Evolutionary conservation across 1,139 yeast genomes (phyloP).

Genomic region (Saccharomycopsis hybrid): DNA sequence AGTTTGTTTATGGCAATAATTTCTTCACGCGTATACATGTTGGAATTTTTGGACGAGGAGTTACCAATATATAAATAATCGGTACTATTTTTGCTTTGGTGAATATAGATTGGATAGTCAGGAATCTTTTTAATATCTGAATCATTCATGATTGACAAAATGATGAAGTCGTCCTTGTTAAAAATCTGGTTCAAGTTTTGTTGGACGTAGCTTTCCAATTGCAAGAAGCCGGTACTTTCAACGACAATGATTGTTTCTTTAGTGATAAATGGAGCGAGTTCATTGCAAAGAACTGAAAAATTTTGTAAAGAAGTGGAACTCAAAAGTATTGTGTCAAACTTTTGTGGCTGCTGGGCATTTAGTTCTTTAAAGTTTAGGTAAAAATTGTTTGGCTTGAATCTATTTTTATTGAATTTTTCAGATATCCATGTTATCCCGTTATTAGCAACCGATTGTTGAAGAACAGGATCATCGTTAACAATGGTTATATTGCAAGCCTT

Average conservation of each 20-base stretch:
- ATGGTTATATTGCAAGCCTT: constrained; percentile 5
- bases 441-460: neutral
- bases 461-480: neutral
- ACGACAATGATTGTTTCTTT: constrained; percentile 46
- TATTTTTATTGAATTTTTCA: constrained; percentile 2
- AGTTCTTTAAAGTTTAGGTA: neutral
- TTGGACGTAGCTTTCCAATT: constrained; percentile 60
- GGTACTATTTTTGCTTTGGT: constrained; percentile 27
- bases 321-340: constrained; percentile 46
- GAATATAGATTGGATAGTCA: constrained; percentile 29
- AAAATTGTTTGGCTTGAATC: constrained; percentile 2
- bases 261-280: constrained; percentile 31
- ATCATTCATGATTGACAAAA: constrained; percentile 60
- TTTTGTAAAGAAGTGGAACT: constrained; percentile 43
- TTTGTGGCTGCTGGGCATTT: neutral
- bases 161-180: constrained; percentile 30
- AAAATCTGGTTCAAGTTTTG: constrained; percentile 29
- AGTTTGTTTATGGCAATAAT: constrained; percentile 26
- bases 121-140: constrained; percentile 47
- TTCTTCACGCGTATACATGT: constrained; percentile 26
- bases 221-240: constrained; percentile 67
- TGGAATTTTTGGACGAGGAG: constrained; percentile 12
- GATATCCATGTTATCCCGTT: constrained; percentile 8
- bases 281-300: constrained; percentile 34
- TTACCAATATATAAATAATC: constrained; percentile 31